Evolutionary conservation across 2,329 filamentous ascomycete species (phyloP).

Genomic region (Dactylellina parvicollis): DNA sequence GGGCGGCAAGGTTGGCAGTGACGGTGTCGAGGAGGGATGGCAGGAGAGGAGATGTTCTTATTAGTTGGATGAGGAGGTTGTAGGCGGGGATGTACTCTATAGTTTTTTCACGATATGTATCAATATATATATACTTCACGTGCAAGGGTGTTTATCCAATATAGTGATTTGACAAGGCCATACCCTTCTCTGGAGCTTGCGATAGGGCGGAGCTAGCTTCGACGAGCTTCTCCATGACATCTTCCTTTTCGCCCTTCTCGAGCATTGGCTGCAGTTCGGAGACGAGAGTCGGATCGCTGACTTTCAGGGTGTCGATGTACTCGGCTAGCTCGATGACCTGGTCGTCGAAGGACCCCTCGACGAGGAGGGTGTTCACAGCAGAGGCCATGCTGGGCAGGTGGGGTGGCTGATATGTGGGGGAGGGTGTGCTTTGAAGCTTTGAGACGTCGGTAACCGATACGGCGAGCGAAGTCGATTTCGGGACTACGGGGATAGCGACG

Average conservation of each 20-base stretch:
- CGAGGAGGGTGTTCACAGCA: slow-evolving; percentile 65
- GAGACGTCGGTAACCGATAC: background rate
- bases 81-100: slow-evolving; percentile 92
- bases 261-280: slow-evolving; percentile 77
- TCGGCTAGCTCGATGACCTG: slow-evolving; percentile 83
- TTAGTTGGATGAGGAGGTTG: slow-evolving; percentile 94
- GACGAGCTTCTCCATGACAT: slow-evolving; percentile 88
- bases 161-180: too few species aligned
- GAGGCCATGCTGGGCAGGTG: slow-evolving; percentile 58
- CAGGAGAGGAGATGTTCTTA: slow-evolving; percentile 83
- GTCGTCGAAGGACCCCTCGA: slow-evolving; percentile 90
- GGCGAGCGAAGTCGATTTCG: background rate
- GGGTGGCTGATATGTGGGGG: background rate
- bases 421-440: slow-evolving; percentile 3
- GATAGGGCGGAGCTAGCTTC: slow-evolving; percentile 80
- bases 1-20: slow-evolving; percentile 87
- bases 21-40: slow-evolving; percentile 87
- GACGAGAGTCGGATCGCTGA: slow-evolving; percentile 67
- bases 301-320: slow-evolving; percentile 84
- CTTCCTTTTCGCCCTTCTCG: slow-evolving; percentile 77
- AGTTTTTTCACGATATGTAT: slow-evolving; percentile 55
- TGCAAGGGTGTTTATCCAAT: too few species aligned
- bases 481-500: background rate
- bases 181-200: slow-evolving; percentile 85
- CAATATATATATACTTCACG: slow-evolving; percentile 56